phyloP scores from a whole-genome alignment of 352 stramenopile species.

The Pythium volutum region DNA sequence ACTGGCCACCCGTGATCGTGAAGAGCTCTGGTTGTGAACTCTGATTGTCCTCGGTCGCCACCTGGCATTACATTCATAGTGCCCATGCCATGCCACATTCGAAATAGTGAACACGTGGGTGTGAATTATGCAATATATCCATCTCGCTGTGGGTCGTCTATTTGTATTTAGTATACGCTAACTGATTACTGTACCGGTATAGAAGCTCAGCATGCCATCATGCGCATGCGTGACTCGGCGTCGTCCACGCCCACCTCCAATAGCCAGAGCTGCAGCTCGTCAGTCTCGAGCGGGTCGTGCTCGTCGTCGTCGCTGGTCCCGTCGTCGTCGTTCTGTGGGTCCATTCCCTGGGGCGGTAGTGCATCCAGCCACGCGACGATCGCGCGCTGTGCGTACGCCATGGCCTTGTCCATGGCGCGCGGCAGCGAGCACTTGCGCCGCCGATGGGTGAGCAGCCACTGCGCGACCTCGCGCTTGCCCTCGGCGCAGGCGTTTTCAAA shows the following conservation, averaged over 20 bases:
- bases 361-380: constrained; percentile 31
- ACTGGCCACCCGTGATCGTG: background rate
- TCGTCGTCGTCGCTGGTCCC: constrained; percentile 20
- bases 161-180: too few relatives aligned
- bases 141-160: too few relatives aligned
- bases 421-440: constrained; percentile 38
- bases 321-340: constrained; percentile 16
- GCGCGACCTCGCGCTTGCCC: constrained; percentile 48
- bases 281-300: constrained; percentile 11
- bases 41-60: background rate
- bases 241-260: background rate
- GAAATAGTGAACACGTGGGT: too few relatives aligned
- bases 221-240: background rate
- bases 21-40: background rate
- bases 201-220: too few relatives aligned
- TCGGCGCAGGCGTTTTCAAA: constrained; percentile 58
- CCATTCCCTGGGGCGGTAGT: background rate
- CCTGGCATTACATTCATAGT: too few relatives aligned
- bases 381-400: constrained; percentile 17
- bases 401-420: constrained; percentile 35
- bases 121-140: too few relatives aligned
- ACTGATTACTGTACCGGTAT: too few relatives aligned
- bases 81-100: too few relatives aligned
- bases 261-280: constrained; percentile 1
- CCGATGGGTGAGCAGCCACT: constrained; percentile 50